Conservation (phyloP, 2,329 filamentous ascomycete species). For the Hypoxylon sp. region DNA sequence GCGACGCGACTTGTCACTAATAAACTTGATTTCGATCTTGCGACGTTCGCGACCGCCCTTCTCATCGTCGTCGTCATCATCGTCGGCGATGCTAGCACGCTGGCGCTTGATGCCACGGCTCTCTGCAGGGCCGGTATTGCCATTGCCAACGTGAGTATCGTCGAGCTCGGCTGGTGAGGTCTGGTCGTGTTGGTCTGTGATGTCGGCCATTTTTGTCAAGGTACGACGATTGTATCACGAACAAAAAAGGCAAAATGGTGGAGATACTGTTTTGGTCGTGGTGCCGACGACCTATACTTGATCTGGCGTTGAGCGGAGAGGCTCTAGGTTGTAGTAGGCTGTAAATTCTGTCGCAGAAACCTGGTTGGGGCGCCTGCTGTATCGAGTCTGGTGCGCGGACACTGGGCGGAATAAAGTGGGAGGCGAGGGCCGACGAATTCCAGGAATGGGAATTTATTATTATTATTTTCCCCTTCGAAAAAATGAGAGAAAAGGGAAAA, state of each 20-base stretch:
- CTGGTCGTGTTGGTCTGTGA: constrained; percentile 82
- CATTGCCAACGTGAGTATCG: constrained; percentile 81
- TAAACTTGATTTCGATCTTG: constrained; percentile 99
- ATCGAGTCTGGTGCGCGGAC: constrained; percentile 61
- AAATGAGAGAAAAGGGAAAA: constrained; percentile 38
- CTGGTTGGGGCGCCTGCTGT: constrained; percentile 64
- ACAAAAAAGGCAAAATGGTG: constrained; percentile 68
- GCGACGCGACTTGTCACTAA: constrained; percentile 98
- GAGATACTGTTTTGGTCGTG: constrained; percentile 75
- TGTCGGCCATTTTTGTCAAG: constrained; percentile 76
- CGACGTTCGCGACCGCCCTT: constrained; percentile 97
- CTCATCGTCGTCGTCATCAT: constrained; percentile 97
- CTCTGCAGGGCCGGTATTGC: constrained; percentile 73
- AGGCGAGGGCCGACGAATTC: constrained; percentile 53
- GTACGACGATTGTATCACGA: constrained; percentile 60
- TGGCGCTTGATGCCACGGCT: constrained; percentile 90
- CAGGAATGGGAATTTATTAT: constrained; percentile 54
- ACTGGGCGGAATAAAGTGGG: constrained; percentile 59
- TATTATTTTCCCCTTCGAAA: constrained; percentile 49
- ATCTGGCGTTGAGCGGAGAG: constrained; percentile 71
- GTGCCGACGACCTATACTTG: constrained; percentile 75
- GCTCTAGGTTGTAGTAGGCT: constrained; percentile 60
- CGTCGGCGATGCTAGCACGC: constrained; percentile 85
- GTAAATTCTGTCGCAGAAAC: constrained; percentile 65
- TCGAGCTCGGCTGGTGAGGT: constrained; percentile 81